Base-by-base conservation (phyloP, 2,329 filamentous ascomycete genomes). In the Incumbomyces lentus region DNA sequence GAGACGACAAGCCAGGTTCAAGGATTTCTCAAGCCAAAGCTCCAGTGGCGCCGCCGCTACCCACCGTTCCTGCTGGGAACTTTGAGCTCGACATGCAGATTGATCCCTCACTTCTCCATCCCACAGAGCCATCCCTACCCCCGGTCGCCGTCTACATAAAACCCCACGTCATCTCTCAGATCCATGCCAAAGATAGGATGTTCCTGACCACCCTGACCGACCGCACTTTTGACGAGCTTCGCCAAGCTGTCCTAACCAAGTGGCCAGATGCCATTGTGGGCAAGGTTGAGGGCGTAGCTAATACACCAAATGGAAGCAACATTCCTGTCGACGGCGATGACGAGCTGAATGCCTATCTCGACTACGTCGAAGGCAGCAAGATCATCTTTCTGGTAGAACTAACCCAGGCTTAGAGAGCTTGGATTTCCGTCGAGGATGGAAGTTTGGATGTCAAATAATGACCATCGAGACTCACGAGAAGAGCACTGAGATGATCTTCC, bases 291-390 rank as follows among this genome's bases (percentile, higher is more conserved):
- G 84, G 83, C 2, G 64, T 86, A 19, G 70, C 86, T 42, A 77
- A 75, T 57, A 50, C 78, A 56, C 26, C 49, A 16, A 43, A 31
- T 13, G 79, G 76, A 4, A 71, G 71, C 41, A 82, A 86, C 58
- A 68, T 84, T 37, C 66, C 72, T 46, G 81, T 90, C 55, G 80
- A 81, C 46, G 73, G 80, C 34, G 82, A 89, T 55, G 76, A 79
- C 51, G 84, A 90, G 64, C 62, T 92, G 51, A 74, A 74, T 49
- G 81, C 81, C 0, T 90, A 89, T 63, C 63, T 92, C 54, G 70
- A 74, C 39, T 81, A 85, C 59, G 69, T 82, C 19, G 67, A 76
- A 52, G 71, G 67, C 32, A 64, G 68, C 59, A 78, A 78, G 58
- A 70, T 71, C 12, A 72, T 68, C 5, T 78, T 81, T 61, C 59